A percentile compares a stretch with the other conserved stretches of the same genome.
These are phyloP conservation scores for Vigna nakashimae DNA, from an alignment of 306 rosid genomes.

Conservation along the genomic window DNA sequence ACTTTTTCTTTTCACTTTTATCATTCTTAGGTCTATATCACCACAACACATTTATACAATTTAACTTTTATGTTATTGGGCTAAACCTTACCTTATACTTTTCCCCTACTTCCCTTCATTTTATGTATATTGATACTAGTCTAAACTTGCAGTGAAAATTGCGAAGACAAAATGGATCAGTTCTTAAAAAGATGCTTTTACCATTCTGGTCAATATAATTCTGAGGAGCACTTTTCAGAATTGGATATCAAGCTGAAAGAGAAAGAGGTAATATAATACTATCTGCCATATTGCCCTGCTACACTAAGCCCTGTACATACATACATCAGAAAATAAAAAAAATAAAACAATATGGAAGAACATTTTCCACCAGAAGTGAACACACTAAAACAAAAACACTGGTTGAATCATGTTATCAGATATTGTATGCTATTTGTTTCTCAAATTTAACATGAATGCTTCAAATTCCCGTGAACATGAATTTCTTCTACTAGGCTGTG, in stretches of 20 bases:
- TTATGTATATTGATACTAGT: conserved; percentile 38
- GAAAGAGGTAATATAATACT: conserved; percentile 68
- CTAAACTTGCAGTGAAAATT: conserved; percentile 70
- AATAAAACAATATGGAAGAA: background rate
- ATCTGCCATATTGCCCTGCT: conserved; percentile 1
- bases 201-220: conserved; percentile 86
- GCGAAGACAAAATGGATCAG: conserved; percentile 87
- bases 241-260: conserved; percentile 72
- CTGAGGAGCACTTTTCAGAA: conserved; percentile 74
- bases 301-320: background rate
- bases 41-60: background rate
- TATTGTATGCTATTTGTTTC: conserved; percentile 24
- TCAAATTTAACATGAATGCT: conserved; percentile 9
- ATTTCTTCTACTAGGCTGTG: conserved; percentile 10
- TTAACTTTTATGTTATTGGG: conserved; percentile 34
- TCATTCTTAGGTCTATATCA: background rate
- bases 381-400: background rate
- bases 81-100: background rate
- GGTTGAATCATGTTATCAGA: conserved; percentile 1
- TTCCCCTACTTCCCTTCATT: conserved; percentile 17
- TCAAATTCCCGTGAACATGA: background rate
- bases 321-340: conserved; percentile 14
- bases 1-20: background rate
- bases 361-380: background rate
- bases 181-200: conserved; percentile 89